A percentile compares a stretch with the other conserved stretches of the same genome.
Evolutionary conservation across 129 eudicot genomes (phyloP).

Genomic region (Rutidosis leptorrhynchoides): DNA sequence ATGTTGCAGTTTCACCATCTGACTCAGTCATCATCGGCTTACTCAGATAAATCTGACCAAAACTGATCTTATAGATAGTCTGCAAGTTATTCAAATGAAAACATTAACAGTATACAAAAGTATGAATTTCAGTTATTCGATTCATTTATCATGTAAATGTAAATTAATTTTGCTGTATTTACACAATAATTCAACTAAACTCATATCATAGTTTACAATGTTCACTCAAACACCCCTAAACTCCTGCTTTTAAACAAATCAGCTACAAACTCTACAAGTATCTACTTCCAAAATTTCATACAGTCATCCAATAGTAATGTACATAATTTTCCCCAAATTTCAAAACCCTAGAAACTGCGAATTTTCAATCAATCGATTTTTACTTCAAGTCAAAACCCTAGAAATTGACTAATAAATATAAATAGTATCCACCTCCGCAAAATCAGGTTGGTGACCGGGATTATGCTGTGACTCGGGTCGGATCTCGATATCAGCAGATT

Average conservation of each 20-base stretch:
- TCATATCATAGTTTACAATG: neutral
- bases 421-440: slow-evolving; percentile 31
- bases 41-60: slow-evolving; percentile 85
- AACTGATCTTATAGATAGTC: slow-evolving; percentile 85
- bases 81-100: slow-evolving; percentile 35
- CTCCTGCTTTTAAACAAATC: neutral
- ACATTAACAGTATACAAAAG: slow-evolving; percentile 2
- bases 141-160: neutral
- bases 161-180: neutral
- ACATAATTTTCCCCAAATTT: neutral
- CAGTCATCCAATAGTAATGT: slow-evolving; percentile 1
- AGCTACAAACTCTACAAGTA: neutral
- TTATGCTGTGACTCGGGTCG: slow-evolving; percentile 95
- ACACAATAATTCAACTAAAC: neutral
- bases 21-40: slow-evolving; percentile 99
- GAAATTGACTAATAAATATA: neutral
- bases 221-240: neutral
- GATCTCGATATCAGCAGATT: slow-evolving; percentile 87
- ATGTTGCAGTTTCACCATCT: slow-evolving; percentile 90
- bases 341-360: slow-evolving; percentile 15
- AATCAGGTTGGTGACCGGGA: slow-evolving; percentile 83
- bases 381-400: slow-evolving; percentile 18
- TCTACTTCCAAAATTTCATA: slow-evolving; percentile 14
- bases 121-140: neutral
- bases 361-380: slow-evolving; percentile 6